Evolutionary conservation across 1,139 yeast genomes (phyloP).

Genomic region (Lodderomyces jiufengensis): DNA sequence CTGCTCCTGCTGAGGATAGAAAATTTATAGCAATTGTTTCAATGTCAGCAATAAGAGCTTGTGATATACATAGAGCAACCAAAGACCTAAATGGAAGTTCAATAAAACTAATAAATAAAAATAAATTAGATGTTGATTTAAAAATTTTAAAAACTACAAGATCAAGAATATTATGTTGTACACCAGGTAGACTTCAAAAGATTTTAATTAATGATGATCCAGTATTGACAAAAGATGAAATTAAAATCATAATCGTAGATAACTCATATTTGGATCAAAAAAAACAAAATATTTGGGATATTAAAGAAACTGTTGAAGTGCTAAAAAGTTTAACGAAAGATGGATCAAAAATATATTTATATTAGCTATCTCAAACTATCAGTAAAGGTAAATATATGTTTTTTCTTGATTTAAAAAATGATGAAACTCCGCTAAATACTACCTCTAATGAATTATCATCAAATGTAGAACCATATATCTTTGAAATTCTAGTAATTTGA

Average conservation of each 20-base stretch:
- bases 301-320: conserved; percentile 41
- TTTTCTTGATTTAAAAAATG: conserved; percentile 29
- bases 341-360: conserved; percentile 50
- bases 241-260: conserved; percentile 59
- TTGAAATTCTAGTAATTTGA: conserved; percentile 1
- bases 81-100: conserved; percentile 54
- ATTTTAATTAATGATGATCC: conserved; percentile 42
- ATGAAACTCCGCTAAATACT: conserved; percentile 23
- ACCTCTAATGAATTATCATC: conserved; percentile 16
- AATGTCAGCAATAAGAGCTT: conserved; percentile 69
- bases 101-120: conserved; percentile 63
- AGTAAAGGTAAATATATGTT: conserved; percentile 36
- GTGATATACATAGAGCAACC: conserved; percentile 66
- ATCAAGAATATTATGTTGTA: conserved; percentile 55
- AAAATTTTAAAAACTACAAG: conserved; percentile 46
- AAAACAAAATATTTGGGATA: conserved; percentile 62
- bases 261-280: conserved; percentile 62
- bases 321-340: conserved; percentile 38
- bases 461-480: conserved; percentile 7
- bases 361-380: conserved; percentile 25
- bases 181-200: conserved; percentile 60
- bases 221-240: conserved; percentile 41
- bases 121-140: conserved; percentile 57
- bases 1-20: conserved; percentile 23
- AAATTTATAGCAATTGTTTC: conserved; percentile 57